Evolutionary conservation across 805 yeast genomes (phyloP), one percentile per base, ranked within the genome.

Genomic region (Wickerhamiella kurtzmanii): DNA sequence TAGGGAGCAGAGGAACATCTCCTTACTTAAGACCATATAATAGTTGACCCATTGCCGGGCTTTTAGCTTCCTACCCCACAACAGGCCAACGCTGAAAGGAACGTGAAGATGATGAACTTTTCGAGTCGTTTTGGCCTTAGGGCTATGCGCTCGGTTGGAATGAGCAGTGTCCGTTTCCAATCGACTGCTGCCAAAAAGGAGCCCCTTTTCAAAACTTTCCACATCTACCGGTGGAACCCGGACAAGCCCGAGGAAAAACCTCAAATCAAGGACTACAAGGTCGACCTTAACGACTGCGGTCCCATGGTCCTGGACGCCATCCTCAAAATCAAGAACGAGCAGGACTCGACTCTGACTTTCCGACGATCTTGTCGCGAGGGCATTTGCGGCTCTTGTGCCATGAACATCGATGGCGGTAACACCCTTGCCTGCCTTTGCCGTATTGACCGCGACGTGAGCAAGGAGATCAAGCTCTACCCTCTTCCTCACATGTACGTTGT

Each of bases 351-450:
- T 28, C 76, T 92, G 64, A 92, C 98, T 3, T 84, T 92, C 70
- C 81, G 98, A 73, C 81, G 98, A 70, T 87, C 96, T 40, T 92
- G 98, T 72, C 86, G 98, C 73, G 98, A 92, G 72, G 98, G 98
- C 60, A 92, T 92, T 56, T 92, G 98, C 73, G 98, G 98, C 48
- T 89, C 97, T 4, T 92, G 98, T 73, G 98, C 98, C 57, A 92
- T 92, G 98, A 92, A 92, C 74, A 92, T 92, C 66, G 95, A 94
- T 55, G 98, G 98, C 57, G 76, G 82, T 66, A 92, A 92, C 76
- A 92, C 98, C 28, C 75, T 92, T 58, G 98, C 98, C 35, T 92
- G 98, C 71, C 71, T 92, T 57, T 87, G 96, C 73, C 81, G 85
- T 67, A 87, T 92, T 61, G 95, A 92, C 65, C 76, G 78, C 58